Base-by-base conservation (phyloP, 768 basidiomycete genomes). In the Lactarius pseudohatsudake region DNA sequence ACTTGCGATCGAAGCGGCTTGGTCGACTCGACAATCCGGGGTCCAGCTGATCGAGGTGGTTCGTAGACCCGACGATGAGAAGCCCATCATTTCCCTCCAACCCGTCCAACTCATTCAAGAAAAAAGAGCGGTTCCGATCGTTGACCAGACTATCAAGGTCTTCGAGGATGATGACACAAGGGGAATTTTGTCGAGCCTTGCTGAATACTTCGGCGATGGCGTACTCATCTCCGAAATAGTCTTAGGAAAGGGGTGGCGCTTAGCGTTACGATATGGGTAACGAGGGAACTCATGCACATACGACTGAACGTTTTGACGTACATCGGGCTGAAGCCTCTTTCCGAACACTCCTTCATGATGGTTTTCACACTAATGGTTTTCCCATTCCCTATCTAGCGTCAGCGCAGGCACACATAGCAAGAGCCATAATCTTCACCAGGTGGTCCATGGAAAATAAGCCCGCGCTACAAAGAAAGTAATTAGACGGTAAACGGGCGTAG, bases 101-200 rank as follows among this genome's bases (percentile, higher is more conserved):
- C 1, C 92, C 92, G 68, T 94, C 92, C 9, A 92, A 77, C 73
- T 94, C 88, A 72, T 95, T 95, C 57, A 95, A 80, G 84, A 94
- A 94, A 81, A 91, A 94, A 2, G 91, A 91, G 36, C 92, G 85
- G 72, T 93, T 94, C 8, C 73, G 59, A 71, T 92, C 85, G 66
- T 85, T 91, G 77, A 95, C 90, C 43, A 93, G 81, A 69, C 88
- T 89, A 71, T 95, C 93, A 8, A 94, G 76, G 69, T 87, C 86
- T 70, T 87, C 86, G n/a, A 86, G 70, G 57, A 86, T 76, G 60
- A 90, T 69, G 55, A 91, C 82, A 69, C 88, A 91, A 38, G 90
- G 90, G 1, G 88, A 72, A 67, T 84, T 72, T 74, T 84, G 82
- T 40, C 92, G 83, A n/a, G 93, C 91, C 72, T 90, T 88, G 59